phyloP scores from a whole-genome alignment of 106 monocot species.

The Allium sativum region DNA sequence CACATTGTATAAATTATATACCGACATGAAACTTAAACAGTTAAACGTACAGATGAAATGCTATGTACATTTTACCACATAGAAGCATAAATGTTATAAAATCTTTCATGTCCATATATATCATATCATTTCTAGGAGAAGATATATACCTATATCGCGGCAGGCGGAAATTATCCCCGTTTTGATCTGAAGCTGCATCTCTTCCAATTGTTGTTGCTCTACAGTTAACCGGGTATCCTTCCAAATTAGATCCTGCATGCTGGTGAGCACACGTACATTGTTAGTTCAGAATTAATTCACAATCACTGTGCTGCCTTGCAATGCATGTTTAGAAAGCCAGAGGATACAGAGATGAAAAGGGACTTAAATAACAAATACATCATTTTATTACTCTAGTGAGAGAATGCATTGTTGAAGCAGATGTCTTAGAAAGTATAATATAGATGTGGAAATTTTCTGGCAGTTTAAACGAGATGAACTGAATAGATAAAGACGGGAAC shows the following conservation, averaged over 20 bases:
- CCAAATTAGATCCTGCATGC: slow-evolving; percentile 7
- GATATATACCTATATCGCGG: slow-evolving; percentile 28
- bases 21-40: too few relatives aligned
- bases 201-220: slow-evolving; percentile 5
- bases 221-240: slow-evolving; percentile 6
- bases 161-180: slow-evolving; percentile 27
- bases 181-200: slow-evolving; percentile 15
- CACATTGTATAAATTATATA: too few relatives aligned
- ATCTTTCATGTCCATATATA: not conserved
- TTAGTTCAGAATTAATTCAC: not conserved
- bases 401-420: not conserved
- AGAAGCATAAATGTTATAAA: not conserved
- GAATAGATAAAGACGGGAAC: too few relatives aligned
- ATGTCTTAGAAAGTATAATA: not conserved
- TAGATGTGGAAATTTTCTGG: not conserved
- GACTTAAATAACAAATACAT: not conserved
- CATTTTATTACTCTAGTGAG: not conserved
- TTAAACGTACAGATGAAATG: too few relatives aligned
- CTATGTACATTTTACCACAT: too few relatives aligned
- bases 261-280: not conserved
- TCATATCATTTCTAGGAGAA: too few relatives aligned
- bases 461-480: too few relatives aligned
- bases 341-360: not conserved
- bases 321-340: not conserved
- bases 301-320: not conserved